These are phyloP conservation scores for Thalassiosira exigua DNA, from an alignment of 352 stramenopile species.

Conservation along the genomic window DNA sequence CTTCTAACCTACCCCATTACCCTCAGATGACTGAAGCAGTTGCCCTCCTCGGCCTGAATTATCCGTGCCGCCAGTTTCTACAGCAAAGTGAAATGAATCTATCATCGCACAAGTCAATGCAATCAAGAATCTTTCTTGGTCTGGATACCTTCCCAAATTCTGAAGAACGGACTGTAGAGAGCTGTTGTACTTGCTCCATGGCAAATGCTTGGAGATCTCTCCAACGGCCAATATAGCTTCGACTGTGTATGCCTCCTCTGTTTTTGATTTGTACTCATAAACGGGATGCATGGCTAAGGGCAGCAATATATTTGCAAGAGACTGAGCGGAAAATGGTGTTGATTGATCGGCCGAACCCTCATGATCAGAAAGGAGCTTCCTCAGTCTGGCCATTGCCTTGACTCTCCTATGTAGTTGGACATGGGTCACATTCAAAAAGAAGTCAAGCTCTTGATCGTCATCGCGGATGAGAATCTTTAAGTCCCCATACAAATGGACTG, in stretches of 20 bases:
- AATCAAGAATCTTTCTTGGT: slow-evolving; percentile 90
- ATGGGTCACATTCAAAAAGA: slow-evolving; percentile 99
- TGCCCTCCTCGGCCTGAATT: slow-evolving; percentile 29
- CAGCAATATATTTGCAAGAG: slow-evolving; percentile 92
- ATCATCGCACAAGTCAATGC: slow-evolving; percentile 92
- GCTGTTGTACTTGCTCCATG: slow-evolving; percentile 96
- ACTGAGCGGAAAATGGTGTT: slow-evolving; percentile 66
- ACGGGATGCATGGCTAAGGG: slow-evolving; percentile 95
- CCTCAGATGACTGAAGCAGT: neutral
- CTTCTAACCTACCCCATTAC: slow-evolving; percentile 60
- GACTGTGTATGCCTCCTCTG: slow-evolving; percentile 91
- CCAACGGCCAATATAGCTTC: slow-evolving; percentile 93
- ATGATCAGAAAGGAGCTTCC: slow-evolving; percentile 86
- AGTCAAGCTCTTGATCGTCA: slow-evolving; percentile 92
- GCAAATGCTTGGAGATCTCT: slow-evolving; percentile 89
- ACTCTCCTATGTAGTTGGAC: slow-evolving; percentile 96
- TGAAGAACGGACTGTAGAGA: slow-evolving; percentile 91
- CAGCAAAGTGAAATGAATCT: slow-evolving; percentile 96
- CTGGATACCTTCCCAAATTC: slow-evolving; percentile 87
- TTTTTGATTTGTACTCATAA: slow-evolving; percentile 93
- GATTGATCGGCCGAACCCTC: slow-evolving; percentile 20
- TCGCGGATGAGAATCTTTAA: slow-evolving; percentile 72
- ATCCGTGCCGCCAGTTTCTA: slow-evolving; percentile 49
- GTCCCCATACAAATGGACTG: slow-evolving; percentile 81
- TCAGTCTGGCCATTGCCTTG: slow-evolving; percentile 90